These are phyloP conservation scores for Pythium biforme DNA, from an alignment of 352 stramenopile species.

Conservation along the genomic window DNA sequence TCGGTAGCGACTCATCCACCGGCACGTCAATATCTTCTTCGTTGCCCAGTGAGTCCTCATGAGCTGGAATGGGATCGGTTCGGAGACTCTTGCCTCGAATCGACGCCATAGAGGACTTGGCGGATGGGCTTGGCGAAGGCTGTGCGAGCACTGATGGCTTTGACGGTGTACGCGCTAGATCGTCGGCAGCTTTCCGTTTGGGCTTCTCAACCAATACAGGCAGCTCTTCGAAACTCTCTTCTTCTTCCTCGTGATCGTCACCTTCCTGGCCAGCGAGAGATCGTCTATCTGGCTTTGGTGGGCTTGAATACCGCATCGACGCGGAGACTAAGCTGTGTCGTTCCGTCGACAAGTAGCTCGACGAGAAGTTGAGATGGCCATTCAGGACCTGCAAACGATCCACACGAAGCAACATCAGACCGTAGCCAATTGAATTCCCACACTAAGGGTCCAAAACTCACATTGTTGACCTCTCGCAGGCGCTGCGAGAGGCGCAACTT, in stretches of 20 bases:
- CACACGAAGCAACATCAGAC: background rate
- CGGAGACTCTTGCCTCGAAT: background rate
- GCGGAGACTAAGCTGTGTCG: background rate
- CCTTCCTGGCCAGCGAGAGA: constrained; percentile 13
- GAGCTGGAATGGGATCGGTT: background rate
- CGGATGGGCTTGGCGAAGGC: background rate
- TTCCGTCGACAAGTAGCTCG: constrained; percentile 46
- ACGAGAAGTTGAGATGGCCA: constrained; percentile 46
- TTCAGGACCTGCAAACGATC: constrained; percentile 45
- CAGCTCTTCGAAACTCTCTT: constrained; percentile 45
- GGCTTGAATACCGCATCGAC: constrained; percentile 9
- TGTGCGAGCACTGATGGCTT: background rate
- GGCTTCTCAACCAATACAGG: constrained; percentile 58
- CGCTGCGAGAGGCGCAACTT: constrained; percentile 63
- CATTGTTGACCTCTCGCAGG: constrained; percentile 69
- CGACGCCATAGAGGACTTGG: background rate
- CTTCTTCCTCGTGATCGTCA: constrained; percentile 33
- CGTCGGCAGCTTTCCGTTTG: background rate
- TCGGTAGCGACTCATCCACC: constrained; percentile 33
- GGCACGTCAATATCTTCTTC: constrained; percentile 12
- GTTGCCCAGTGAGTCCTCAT: background rate
- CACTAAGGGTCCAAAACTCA: constrained; percentile 22
- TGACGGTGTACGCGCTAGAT: background rate
- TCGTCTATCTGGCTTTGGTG: background rate
- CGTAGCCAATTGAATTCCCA: background rate